Percentiles rank a stretch among this genome's conserved stretches.
Conservation (phyloP, 202 grass and related monocot species). For the Panicum virgatum region DNA sequence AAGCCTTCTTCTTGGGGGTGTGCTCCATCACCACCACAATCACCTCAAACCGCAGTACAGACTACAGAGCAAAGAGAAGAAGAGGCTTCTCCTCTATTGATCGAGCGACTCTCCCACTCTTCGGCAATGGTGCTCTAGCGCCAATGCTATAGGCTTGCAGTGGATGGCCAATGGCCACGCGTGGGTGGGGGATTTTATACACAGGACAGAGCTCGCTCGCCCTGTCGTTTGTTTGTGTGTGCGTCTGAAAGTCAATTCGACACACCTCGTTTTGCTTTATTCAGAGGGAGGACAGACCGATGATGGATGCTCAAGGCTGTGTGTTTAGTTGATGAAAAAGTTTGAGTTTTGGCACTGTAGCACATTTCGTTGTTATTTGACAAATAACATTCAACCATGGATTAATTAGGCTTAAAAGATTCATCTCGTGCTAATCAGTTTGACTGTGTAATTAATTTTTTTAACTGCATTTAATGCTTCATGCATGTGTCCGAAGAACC, state of each 20-base stretch:
- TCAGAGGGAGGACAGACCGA: neutral
- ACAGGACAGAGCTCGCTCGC: neutral
- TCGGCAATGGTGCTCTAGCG: neutral
- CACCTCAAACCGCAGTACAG: neutral
- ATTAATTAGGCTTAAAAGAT: too few species aligned
- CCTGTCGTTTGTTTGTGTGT: neutral
- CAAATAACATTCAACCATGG: too few species aligned
- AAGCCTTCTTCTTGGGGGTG: constrained; percentile 20
- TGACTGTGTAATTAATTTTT: too few species aligned
- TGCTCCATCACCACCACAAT: constrained; percentile 10
- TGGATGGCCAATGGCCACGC: constrained; percentile 26
- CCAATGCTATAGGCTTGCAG: constrained; percentile 17
- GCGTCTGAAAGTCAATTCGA: constrained; percentile 30
- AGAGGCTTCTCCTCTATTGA: neutral
- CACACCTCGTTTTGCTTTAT: constrained; percentile 17
- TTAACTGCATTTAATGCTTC: too few species aligned
- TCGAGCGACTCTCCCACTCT: neutral
- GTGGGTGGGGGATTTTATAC: constrained; percentile 45
- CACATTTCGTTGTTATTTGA: too few species aligned
- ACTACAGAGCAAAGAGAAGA: neutral
- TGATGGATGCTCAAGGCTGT: too few species aligned
- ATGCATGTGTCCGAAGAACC: too few species aligned
- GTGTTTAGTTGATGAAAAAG: too few species aligned
- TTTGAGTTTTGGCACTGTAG: too few species aligned
- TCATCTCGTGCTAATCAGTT: too few species aligned